Evolutionary conservation across 495 filamentous ascomycete genomes (phyloP).

Genomic region (Aspergillus baeticus): DNA sequence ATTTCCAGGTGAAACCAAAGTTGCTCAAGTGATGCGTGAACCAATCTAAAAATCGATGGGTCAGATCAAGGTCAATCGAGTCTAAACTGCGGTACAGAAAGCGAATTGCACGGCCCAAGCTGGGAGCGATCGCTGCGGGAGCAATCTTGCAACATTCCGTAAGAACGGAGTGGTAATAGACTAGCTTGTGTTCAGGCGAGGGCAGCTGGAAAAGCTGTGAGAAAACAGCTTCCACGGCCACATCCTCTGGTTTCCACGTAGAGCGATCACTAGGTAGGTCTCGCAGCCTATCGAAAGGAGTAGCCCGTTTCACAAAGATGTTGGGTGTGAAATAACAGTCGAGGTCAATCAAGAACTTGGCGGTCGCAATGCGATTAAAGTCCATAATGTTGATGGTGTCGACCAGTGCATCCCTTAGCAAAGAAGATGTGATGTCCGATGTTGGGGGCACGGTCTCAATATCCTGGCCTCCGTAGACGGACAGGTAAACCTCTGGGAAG

Average conservation of each 20-base stretch:
- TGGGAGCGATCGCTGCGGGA: slow-evolving; percentile 93
- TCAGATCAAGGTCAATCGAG: slow-evolving; percentile 82
- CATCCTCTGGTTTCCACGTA: slow-evolving; percentile 97
- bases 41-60: slow-evolving; percentile 91
- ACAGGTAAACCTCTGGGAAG: slow-evolving; percentile 92
- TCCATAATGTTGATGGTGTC: slow-evolving; percentile 94
- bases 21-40: slow-evolving; percentile 98
- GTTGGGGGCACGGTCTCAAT: slow-evolving; percentile 85
- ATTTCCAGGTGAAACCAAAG: slow-evolving; percentile 99
- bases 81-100: slow-evolving; percentile 81
- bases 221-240: slow-evolving; percentile 95
- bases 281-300: slow-evolving; percentile 82
- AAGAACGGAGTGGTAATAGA: slow-evolving; percentile 93
- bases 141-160: slow-evolving; percentile 95
- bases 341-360: slow-evolving; percentile 87
- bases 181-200: slow-evolving; percentile 84
- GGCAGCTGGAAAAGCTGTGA: slow-evolving; percentile 90
- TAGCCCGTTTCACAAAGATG: slow-evolving; percentile 90
- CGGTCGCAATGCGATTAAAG: slow-evolving; percentile 84
- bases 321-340: slow-evolving; percentile 89
- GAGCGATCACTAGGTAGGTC: slow-evolving; percentile 64
- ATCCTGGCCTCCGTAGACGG: slow-evolving; percentile 85
- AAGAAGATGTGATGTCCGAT: slow-evolving; percentile 69
- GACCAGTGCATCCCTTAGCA: slow-evolving; percentile 81
- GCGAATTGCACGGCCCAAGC: slow-evolving; percentile 88